Base-by-base conservation (phyloP, 441 rosid genomes). In the Pelargonium citronellum region DNA sequence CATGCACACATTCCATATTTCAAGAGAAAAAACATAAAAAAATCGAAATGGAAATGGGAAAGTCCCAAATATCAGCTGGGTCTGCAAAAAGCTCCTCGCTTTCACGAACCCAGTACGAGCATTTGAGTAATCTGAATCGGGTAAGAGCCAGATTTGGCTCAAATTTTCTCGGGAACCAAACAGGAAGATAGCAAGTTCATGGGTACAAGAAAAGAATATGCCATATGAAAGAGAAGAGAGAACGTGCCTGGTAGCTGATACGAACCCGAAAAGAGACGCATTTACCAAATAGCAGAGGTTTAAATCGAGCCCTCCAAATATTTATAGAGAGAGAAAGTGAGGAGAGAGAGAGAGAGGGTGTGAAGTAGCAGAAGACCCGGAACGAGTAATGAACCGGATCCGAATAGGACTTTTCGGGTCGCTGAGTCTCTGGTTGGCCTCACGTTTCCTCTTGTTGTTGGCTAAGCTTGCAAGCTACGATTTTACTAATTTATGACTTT, bases 161-260 rank as follows among this genome's bases (percentile, higher is more conserved):
- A 27, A 13, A 64, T 64, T 64, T 63, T 63, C 10, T 63, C 43
- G 39, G 39, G n/a, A 20, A 22, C 20, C 20, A 1, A 11, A 20
- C 62, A 57, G 62, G 62, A 17, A 57, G 7, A 57, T 16, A 57
- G 62, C 62, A 57, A 57, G 62, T 57, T 57, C 62, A 57, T 16
- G 24, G 62, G 62, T 8, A 57, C 62, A 57, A 57, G 62, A 17
- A 57, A 57, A 57, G 62, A 57, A 57, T 57, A 57, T 57, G 62
- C 62, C 62, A 57, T 16, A 57, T 57, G 62, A 57, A 6, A 57
- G 62, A 57, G 62, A 17, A 7, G 10, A 57, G 62, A 57, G 62
- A 57, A 17, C 17, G 24, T 57, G 17, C 62, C 62, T 57, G 24
- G 24, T 7, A 57, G 17, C 13, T 57, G 17, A 7, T 17, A 22